Evolutionary conservation across 371 early-diverging fungal genomes (phyloP), one percentile per base, ranked within the genome.

Genomic region (Batkoa obscura): DNA sequence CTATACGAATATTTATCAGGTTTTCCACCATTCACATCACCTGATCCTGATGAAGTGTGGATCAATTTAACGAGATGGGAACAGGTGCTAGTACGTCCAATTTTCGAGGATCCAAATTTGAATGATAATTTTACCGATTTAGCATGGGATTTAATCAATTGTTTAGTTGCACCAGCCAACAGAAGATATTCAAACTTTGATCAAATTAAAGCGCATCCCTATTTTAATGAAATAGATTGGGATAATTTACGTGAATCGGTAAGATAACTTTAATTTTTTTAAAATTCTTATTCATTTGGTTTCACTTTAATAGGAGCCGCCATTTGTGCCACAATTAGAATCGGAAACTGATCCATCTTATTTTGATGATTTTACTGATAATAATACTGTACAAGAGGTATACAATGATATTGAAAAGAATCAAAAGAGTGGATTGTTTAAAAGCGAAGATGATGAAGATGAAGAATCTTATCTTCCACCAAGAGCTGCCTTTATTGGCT

Each of bases 1-100:
- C 59, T 94, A 38, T 93, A 87, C 72, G 94, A 94, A 70, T 79
- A 79, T 57, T 68, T 81, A 42, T 71, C 78, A 30, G 84, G 83
- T 3, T 84, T 76, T 62, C 81, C 87, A 42, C 87, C 88, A 5
- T 88, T 87, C 66, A 76, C 85, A 2, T 87, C 79, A 1, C 76
- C 75, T 6, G 75, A 73, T 23, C 74, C 75, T 23, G 80, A 84
- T 51, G 84, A 88, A 58, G 80, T 83, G 6, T 88, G 86, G 81
- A 71, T 78, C 58, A 88, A 86, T 68, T 80, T 86, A n/a, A 81
- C 76, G 68, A 78, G 84, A 65, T 86, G 85, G 85, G 57, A 71
- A 33, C 68, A 69, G 54, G 81, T 80, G 0, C 66, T 88, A 53
- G 80, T 75, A 60, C 62, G 83, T 12, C 87, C 86, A 12, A 68